phyloP scores from a whole-genome alignment of 2,329 filamentous ascomycete species.

The Fusarium sterilihyphosum region DNA sequence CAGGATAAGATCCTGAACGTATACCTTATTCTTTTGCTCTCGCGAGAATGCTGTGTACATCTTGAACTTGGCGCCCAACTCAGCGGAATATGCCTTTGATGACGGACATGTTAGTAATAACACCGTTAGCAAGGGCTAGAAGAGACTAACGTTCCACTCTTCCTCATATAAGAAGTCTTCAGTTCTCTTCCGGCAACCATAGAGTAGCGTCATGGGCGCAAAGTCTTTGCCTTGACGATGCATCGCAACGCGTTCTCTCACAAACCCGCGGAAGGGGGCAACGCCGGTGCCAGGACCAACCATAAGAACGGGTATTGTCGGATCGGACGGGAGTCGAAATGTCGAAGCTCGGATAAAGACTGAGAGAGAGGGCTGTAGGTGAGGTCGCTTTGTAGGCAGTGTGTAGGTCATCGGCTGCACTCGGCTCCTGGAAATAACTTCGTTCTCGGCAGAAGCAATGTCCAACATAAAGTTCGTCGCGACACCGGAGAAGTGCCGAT shows the following conservation, averaged over 20 bases:
- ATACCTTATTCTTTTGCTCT: fast-evolving
- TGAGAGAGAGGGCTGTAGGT: background rate
- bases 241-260: background rate
- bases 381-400: background rate
- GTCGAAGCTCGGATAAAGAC: background rate
- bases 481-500: background rate
- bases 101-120: fast-evolving
- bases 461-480: background rate
- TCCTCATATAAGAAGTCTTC: background rate
- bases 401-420: background rate
- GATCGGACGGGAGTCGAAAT: background rate
- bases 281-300: background rate
- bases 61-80: background rate
- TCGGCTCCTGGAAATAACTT: background rate
- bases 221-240: background rate
- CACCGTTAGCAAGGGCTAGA: fast-evolving
- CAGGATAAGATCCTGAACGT: background rate
- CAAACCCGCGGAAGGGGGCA: background rate
- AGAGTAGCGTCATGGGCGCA: background rate
- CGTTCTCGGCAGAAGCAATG: background rate
- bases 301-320: background rate
- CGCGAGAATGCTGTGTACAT: background rate
- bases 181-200: fast-evolving
- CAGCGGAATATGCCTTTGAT: background rate
- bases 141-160: background rate